These are phyloP conservation scores for Lenzites betulinus DNA, from an alignment of 768 basidiomycete genomes.

Conservation along the genomic window DNA sequence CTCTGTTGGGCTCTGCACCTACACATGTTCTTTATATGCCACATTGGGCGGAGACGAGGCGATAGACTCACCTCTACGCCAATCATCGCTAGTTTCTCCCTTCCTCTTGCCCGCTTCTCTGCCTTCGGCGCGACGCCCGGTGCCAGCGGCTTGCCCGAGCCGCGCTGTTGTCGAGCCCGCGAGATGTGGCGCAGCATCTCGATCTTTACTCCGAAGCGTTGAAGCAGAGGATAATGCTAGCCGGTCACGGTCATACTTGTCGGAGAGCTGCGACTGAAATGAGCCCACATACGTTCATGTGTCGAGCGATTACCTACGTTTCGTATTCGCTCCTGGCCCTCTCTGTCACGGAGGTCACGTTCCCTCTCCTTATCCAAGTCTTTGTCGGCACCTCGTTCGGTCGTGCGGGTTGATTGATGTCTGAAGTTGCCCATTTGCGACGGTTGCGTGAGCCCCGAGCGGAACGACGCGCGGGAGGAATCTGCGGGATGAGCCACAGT, in stretches of 20 bases:
- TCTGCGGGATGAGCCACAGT: constrained; percentile 41
- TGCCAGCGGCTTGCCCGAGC: constrained; percentile 35
- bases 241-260: constrained; percentile 85
- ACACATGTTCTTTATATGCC: not conserved
- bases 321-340: constrained; percentile 76
- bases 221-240: constrained; percentile 52
- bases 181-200: constrained; percentile 67
- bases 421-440: constrained; percentile 95
- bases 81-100: constrained; percentile 79
- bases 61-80: constrained; percentile 69
- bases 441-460: constrained; percentile 73
- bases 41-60: not conserved
- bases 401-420: constrained; percentile 76
- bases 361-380: constrained; percentile 50
- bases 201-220: constrained; percentile 61
- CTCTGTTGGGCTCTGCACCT: constrained; percentile 53
- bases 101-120: constrained; percentile 68
- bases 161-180: constrained; percentile 43
- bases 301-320: constrained; percentile 51
- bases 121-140: constrained; percentile 56
- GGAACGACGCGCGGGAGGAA: constrained; percentile 65
- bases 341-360: constrained; percentile 65
- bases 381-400: constrained; percentile 50
- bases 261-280: constrained; percentile 62
- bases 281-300: too few species aligned